These are phyloP conservation scores for Ormosia semicastrata DNA, from an alignment of 306 rosid species.

Conservation along the genomic window DNA sequence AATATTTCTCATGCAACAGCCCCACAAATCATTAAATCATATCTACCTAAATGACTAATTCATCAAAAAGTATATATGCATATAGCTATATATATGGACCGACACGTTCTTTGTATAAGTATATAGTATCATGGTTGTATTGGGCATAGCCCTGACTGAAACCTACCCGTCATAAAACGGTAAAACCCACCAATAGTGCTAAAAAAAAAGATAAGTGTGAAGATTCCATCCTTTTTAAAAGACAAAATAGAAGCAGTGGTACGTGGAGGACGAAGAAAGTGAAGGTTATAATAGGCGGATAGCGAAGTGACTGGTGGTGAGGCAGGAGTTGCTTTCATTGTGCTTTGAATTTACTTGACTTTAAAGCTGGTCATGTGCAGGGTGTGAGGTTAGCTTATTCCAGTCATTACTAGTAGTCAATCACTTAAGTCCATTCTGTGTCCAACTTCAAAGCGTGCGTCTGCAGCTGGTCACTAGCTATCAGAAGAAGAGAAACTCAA, in stretches of 20 bases:
- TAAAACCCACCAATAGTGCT: neutral
- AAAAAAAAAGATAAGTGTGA: neutral
- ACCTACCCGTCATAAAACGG: neutral
- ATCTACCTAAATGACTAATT: neutral
- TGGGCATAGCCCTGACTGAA: neutral
- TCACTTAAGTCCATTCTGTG: neutral
- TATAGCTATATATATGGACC: neutral
- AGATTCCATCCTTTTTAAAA: slow-evolving; percentile 7
- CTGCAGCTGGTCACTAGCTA: neutral
- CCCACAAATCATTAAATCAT: neutral
- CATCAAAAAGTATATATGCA: neutral
- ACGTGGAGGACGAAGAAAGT: slow-evolving; percentile 13
- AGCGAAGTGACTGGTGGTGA: neutral
- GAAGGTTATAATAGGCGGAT: slow-evolving; percentile 18
- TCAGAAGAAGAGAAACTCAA: neutral
- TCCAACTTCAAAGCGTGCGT: neutral
- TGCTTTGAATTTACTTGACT: slow-evolving; percentile 39
- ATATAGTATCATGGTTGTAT: neutral
- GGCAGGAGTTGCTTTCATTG: slow-evolving; percentile 25
- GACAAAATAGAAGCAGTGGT: neutral
- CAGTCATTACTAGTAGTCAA: neutral
- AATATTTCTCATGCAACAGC: too few relatives aligned
- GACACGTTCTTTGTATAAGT: neutral
- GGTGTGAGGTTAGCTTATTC: slow-evolving; percentile 23
- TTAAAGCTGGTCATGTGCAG: slow-evolving; percentile 44